phyloP scores from a whole-genome alignment of 352 stramenopile species.

The Elongisporangium prolatum region DNA sequence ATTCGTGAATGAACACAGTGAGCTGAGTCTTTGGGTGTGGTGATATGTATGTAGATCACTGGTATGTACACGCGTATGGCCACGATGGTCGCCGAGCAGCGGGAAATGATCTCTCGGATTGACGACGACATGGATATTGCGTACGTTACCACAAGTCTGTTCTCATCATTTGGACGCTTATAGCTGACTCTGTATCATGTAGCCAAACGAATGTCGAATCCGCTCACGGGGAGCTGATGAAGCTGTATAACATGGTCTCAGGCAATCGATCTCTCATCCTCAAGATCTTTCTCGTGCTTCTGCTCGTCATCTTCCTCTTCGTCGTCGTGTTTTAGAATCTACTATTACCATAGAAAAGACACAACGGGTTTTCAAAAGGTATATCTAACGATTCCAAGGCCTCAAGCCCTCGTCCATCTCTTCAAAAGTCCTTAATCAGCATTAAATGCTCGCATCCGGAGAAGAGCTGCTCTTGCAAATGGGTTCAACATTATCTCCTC shows the following conservation, averaged over 20 bases:
- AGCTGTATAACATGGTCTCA: conserved; percentile 80
- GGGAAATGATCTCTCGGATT: conserved; percentile 76
- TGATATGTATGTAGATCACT: conserved; percentile 52
- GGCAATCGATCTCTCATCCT: conserved; percentile 80
- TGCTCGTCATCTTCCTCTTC: conserved; percentile 85
- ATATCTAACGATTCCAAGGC: no score
- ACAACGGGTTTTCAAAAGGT: no score
- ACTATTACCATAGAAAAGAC: not conserved
- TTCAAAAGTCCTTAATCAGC: not conserved
- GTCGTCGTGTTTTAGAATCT: conserved; percentile 63
- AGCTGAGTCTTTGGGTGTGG: not conserved
- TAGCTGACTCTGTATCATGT: not conserved
- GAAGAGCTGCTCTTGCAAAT: not conserved
- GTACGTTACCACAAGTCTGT: conserved; percentile 35
- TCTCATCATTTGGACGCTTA: not conserved
- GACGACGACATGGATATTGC: conserved; percentile 86
- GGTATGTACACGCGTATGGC: conserved; percentile 87
- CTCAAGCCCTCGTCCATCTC: no score
- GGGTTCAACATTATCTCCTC: not conserved
- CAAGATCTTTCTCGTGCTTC: conserved; percentile 81
- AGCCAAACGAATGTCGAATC: conserved; percentile 76
- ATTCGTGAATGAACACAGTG: conserved; percentile 2
- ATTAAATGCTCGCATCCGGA: not conserved
- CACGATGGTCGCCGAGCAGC: conserved; percentile 76
- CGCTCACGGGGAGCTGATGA: conserved; percentile 71